Percentiles rank a stretch among this genome's conserved stretches.
Evolutionary conservation across 1,284 basidiomycete species (phyloP).

Genomic region (Pterula multifida): DNA sequence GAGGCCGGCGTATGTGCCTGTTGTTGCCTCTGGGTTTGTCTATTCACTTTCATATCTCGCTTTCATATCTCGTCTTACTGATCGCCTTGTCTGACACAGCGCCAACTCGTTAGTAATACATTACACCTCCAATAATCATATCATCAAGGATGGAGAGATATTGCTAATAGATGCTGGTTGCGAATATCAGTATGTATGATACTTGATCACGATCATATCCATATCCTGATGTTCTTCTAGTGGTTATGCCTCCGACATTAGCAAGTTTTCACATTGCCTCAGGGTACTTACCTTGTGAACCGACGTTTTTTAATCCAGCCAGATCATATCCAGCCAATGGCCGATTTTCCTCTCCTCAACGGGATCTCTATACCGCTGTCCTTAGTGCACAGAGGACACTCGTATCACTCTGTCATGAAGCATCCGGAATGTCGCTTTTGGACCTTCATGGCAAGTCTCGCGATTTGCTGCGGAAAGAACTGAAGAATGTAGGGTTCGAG

Average conservation of each 20-base stretch:
- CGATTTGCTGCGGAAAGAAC: constrained; percentile 57
- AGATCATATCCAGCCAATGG: constrained; percentile 86
- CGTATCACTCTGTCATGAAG: constrained; percentile 49
- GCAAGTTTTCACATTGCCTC: constrained; percentile 32
- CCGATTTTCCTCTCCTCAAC: constrained; percentile 69
- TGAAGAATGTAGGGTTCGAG: constrained; percentile 61
- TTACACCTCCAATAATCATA: constrained; percentile 82
- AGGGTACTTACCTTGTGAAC: too few species aligned
- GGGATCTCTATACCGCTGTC: constrained; percentile 80
- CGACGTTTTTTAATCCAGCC: too few species aligned
- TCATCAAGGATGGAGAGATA: constrained; percentile 62
- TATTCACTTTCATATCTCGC: neutral
- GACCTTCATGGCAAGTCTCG: constrained; percentile 76
- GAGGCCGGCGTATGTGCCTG: constrained; percentile 86
- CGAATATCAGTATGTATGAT: constrained; percentile 62
- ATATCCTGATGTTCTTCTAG: constrained; percentile 24
- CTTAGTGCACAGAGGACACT: constrained; percentile 68
- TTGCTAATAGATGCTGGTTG: constrained; percentile 86
- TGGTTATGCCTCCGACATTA: constrained; percentile 95
- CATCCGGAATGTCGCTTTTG: constrained; percentile 46
- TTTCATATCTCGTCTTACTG: too few species aligned
- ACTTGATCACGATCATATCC: constrained; percentile 2
- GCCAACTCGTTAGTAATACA: constrained; percentile 85
- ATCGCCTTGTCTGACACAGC: too few species aligned
- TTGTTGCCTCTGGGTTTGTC: constrained; percentile 81